These are phyloP conservation scores for Colletotrichum gigasporum DNA, from an alignment of 2,329 filamentous ascomycete genomes.

Conservation along the genomic window DNA sequence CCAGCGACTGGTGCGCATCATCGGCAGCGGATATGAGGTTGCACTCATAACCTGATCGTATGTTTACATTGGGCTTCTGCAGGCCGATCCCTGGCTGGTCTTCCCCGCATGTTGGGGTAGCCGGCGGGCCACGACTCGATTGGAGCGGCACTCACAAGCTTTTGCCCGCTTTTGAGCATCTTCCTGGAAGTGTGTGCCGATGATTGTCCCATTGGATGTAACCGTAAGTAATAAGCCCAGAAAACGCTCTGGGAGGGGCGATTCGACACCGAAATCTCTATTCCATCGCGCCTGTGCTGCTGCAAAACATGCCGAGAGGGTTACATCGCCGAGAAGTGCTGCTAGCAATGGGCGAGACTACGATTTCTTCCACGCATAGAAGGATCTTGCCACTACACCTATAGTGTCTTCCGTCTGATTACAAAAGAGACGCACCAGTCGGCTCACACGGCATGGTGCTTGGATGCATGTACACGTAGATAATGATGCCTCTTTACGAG, in stretches of 20 bases:
- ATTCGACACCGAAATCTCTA: neutral
- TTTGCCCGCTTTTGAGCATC: neutral
- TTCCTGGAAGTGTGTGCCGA: neutral
- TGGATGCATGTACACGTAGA: too few species aligned
- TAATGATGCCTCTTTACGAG: too few species aligned
- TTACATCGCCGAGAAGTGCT: neutral
- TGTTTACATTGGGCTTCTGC: neutral
- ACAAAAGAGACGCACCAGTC: neutral
- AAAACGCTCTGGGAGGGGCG: neutral
- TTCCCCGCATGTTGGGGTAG: slow-evolving; percentile 8
- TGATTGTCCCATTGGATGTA: neutral
- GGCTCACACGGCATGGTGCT: neutral
- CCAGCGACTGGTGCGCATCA: slow-evolving; percentile 26
- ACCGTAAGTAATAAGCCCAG: neutral
- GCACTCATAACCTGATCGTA: neutral
- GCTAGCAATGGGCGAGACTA: neutral
- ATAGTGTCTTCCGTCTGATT: neutral
- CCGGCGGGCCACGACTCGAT: neutral
- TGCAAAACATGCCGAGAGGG: neutral
- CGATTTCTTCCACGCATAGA: neutral
- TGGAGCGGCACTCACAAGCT: slow-evolving; percentile 11
- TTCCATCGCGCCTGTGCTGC: neutral
- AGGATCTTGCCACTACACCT: neutral
- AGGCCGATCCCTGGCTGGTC: neutral
- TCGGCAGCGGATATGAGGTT: slow-evolving; percentile 15